Base-by-base conservation (phyloP, 441 rosid species). In the Aquilaria agallochum region DNA sequence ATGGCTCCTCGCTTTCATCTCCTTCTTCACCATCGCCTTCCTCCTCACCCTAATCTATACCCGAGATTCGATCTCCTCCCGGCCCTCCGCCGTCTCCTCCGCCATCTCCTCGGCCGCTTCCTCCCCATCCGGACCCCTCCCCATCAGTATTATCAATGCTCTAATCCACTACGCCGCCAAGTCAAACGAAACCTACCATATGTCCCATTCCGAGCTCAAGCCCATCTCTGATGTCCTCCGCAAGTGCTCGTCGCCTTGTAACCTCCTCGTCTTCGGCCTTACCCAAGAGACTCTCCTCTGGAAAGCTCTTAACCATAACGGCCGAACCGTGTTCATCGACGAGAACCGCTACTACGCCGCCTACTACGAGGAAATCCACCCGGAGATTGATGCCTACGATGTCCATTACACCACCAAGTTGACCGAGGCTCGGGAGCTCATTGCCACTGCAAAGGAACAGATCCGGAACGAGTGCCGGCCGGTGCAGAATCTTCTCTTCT, bases 311-410 rank as follows among this genome's bases (percentile, higher is more conserved):
- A 94, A 94, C 71, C 92, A 85, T 74, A 84, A 90, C 27, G 98
- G 98, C 15, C 77, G 93, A 27, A 90, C 97, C 0, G 86, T 94
- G 3, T 90, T 80, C 79, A 80, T 94, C 60, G 97, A 94, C 0
- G 98, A 94, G 73, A 94, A 94, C 53, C 82, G 98, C 2, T 94
- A 94, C 73, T 94, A 94, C 61, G 98, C 97, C 0, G 97, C 97
- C 1, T 94, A 90, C 59, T 83, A 65, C 57, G 98, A 94, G 71
- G 90, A 90, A 62, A 53, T 84, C 53, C 95, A 94, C 56, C 98
- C 97, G 0, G 96, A 90, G 63, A 68, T 90, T 20, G 96, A 94
- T 0, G 97, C 85, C 0, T 90, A 80, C 62, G 96, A 94, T 40
- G 95, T 94, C 6, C 95, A 88, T 53, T 94, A 94, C 89, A 88